Evolutionary conservation across 176 grass and related monocot genomes (phyloP), one percentile per base, ranked within the genome.

Genomic region (Rhynchospora pubera): DNA sequence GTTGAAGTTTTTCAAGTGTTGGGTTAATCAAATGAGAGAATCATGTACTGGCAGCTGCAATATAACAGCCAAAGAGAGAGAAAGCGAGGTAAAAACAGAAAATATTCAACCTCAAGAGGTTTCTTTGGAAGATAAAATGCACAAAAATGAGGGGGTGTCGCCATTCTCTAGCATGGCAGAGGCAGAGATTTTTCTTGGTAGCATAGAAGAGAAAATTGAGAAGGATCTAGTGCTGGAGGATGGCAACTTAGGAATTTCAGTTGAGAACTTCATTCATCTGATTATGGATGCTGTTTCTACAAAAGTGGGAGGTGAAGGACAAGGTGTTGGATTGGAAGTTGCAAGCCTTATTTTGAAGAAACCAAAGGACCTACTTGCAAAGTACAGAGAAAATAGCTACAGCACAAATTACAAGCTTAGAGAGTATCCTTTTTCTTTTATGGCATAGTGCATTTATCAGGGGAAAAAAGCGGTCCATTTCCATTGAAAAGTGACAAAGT

Each of bases 1-100:
- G 57, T 39, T 99, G 39, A 85, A 90, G 74, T 99, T 95, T 89
- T 62, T 99, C 79, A 99, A 93, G 89, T 99, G 96, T 67, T 99
- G 92, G 96, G 89, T 88, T 84, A 95, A 83, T 79, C 96, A 95
- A 88, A 84, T 90, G 81, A 87, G 86, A 51, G 69, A 66, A 46
- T 83, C 79, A 30, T 86, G 73, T 85, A 60, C 66, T 77, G 51
- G 39, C 87, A 68, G 52, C 80, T 83, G 66, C 39, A 24, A 84
- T 2, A 82, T 70, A 60, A 50, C 70, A 45, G 16, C 57, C 24
- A 56, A 48, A 88, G 87, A 91, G 71, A 65, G 34, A 76, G 48
- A 90, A 4, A 91, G 87, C 53, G 91, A 91, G 73, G 87, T 85
- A 57, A n/a, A 57, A 84, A 88, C 86, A 85, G 63, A 48, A 80